Evolutionary conservation across 2,329 filamentous ascomycete species (phyloP), one percentile per base, ranked within the genome.

Genomic region (Pseudogymnoascus sp.): DNA sequence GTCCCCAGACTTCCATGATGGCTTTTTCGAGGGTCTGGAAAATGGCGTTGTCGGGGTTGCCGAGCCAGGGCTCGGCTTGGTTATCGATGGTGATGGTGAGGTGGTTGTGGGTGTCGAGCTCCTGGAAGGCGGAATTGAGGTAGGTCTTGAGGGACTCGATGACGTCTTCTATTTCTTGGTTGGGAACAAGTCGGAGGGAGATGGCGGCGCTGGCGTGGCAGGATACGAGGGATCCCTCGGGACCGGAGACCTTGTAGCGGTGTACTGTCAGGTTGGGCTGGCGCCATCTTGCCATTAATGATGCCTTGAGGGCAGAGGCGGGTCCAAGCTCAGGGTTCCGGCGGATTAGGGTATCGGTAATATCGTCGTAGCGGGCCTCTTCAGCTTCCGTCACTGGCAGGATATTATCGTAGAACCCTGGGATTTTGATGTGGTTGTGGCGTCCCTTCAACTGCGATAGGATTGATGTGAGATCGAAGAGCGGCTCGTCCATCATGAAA

Each of bases 201-300:
- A 99, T 85, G 60, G 92, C 88, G 4, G 93, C 92, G 70, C 89
- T 93, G 7, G 93, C 95, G 68, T 92, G 87, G 66, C 90, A 88
- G 44, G 93, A 96, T 65, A 99, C 96, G 29, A 97, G 86, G 59
- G 92, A 95, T 1, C 92, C 91, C 69, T 96, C 95, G 0, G 91
- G 92, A 0, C 93, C 93, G 0, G 93, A 96, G 0, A 93, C 92
- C 70, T 96, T 91, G 74, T 97, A 92, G 6, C 91, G 85, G 76
- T 99, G 95, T 47, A 97, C 90, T 0, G 95, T 97, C 61, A 99
- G 79, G 60, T 96, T 96, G 0, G 95, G 92, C 72, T 97, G 93
- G 21, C 95, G 87, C 95, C 95, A 99, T 63, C 93, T 85, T 10
- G 93, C 90, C 89, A 96, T 96, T 5, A 99, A 81, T 1, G 89